Evolutionary conservation across 805 yeast species (phyloP), one percentile per base, ranked within the genome.

Genomic region (Osmozyma mogii): DNA sequence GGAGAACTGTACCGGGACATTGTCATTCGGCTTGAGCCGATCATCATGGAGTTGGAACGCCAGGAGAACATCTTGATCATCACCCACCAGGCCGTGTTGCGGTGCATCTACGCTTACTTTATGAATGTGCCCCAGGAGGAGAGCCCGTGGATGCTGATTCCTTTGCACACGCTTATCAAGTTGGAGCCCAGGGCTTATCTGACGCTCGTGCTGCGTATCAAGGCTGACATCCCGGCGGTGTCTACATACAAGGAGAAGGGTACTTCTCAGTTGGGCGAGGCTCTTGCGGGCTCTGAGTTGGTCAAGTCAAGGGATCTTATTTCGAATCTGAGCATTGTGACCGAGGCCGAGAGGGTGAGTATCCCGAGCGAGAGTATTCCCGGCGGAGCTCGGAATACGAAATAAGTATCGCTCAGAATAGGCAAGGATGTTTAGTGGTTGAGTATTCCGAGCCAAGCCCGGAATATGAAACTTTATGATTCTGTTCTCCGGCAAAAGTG

Each of bases 91-190:
- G 97, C 97, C 0, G 97, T 92, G 8, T 65, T 92, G 41, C 72
- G 99, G 47, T 92, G 99, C 52, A 78, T 92, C 30, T 92, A 92
- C 56, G 97, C 98, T 6, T 92, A 92, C 56, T 92, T 88, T 52
- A 92, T 92, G 97, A 89, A 92, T 52, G 94, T 92, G 12, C 96
- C 96, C 4, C 97, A 89, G 54, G 96, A 89, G 46, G 89, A 85
- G 54, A 75, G 88, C 35, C 99, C 99, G 4, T 92, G 98, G 98
- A 87, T 92, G 95, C 84, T 94, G 22, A 94, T 92, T 35, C 99
- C 99, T 5, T 64, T 92, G 45, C 99, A 92, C 52, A 92, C 98
- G 0, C 62, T 92, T 52, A 92, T 92, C 47, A 82, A 85, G 50
- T 65, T 92, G 39, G 97, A 92, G 53, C 96, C 96, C n/a, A 70